A percentile compares a stretch with the other conserved stretches of the same genome.
Evolutionary conservation across 1,284 basidiomycete genomes (phyloP).

Genomic region (Rhizopogon hawkerae): DNA sequence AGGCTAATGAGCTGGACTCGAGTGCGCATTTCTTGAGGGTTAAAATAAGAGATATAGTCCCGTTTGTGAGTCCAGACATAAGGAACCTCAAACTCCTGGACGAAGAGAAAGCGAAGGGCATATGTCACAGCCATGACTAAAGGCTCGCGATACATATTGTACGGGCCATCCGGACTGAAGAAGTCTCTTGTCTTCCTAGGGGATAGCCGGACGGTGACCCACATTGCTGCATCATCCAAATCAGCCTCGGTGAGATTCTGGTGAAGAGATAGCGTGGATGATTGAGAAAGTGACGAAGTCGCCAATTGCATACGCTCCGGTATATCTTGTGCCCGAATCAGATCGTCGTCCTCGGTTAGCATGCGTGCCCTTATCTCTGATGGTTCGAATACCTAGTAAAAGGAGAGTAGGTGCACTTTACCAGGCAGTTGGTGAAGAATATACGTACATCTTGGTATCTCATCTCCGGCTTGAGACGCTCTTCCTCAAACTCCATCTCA

Average conservation of each 20-base stretch:
- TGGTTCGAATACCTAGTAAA: constrained; percentile 87
- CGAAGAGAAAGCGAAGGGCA: constrained; percentile 78
- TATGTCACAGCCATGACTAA: constrained; percentile 77
- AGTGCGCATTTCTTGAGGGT: constrained; percentile 44
- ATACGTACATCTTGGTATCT: constrained; percentile 80
- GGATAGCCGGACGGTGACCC: constrained; percentile 86
- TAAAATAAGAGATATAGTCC: constrained; percentile 81
- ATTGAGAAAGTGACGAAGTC: constrained; percentile 73
- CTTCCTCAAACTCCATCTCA: constrained; percentile 51
- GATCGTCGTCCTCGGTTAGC: constrained; percentile 91
- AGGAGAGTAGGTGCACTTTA: constrained; percentile 7
- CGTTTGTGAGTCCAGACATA: constrained; percentile 93
- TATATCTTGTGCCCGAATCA: constrained; percentile 84
- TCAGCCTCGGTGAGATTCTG: constrained; percentile 62
- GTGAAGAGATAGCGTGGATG: constrained; percentile 59
- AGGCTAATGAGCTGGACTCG: constrained; percentile 66
- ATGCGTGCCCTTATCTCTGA: constrained; percentile 89
- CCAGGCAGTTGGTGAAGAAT: constrained; percentile 3
- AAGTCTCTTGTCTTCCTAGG: constrained; percentile 67
- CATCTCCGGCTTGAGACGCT: constrained; percentile 62
- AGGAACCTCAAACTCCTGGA: constrained; percentile 87
- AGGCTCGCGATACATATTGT: constrained; percentile 53
- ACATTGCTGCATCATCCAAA: constrained; percentile 76
- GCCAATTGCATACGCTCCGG: constrained; percentile 96
- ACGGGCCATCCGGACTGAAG: constrained; percentile 55